Conservation (phyloP, 306 rosid genomes). For the Cajanus cajan region DNA sequence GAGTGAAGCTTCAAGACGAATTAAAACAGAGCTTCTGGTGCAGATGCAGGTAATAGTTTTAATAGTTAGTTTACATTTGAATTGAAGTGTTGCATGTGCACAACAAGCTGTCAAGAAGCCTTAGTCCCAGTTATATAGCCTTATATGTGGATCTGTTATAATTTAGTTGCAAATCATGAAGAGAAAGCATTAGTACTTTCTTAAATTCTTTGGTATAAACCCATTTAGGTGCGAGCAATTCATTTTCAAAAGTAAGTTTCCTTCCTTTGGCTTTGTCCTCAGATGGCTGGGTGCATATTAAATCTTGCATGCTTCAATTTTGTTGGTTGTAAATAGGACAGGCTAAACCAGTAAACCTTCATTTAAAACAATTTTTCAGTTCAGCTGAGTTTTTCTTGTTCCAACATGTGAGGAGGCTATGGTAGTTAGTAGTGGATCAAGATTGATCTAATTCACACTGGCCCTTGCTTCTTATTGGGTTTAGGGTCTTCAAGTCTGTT, state of each 20-base stretch:
- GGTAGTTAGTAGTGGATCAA: not conserved
- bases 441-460: not conserved
- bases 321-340: not conserved
- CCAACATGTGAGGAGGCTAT: not conserved
- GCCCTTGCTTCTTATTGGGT: not conserved
- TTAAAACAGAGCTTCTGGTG: conserved; percentile 95
- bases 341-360: not conserved
- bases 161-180: not conserved
- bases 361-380: not conserved
- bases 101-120: not conserved
- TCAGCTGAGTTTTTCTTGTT: not conserved
- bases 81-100: conserved; percentile 16
- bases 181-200: not conserved
- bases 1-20: conserved; percentile 98
- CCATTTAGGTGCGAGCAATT: conserved; percentile 14
- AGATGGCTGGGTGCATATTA: not conserved
- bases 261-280: not conserved
- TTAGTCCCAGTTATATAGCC: not conserved
- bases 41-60: conserved; percentile 92
- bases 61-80: not conserved
- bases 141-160: not conserved
- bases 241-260: not conserved
- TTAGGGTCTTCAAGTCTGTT: not conserved
- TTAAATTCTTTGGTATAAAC: not conserved
- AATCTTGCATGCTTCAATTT: not conserved